Evolutionary conservation across 1,139 yeast genomes (phyloP), one percentile per base, ranked within the genome.

Genomic region (Eremothecium gossypii): DNA sequence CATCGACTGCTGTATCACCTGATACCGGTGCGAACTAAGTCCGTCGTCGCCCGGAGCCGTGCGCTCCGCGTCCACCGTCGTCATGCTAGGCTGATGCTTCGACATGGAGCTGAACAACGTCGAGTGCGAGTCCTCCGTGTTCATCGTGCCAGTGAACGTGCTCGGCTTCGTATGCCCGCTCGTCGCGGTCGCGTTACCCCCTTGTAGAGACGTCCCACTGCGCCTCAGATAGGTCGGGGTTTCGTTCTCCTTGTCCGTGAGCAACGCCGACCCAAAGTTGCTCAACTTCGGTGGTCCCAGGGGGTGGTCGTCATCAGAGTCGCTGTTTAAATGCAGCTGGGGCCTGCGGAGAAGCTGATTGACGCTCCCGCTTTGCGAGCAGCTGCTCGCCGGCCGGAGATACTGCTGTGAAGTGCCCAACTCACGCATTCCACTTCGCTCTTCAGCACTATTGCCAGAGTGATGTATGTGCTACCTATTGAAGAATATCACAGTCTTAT

Each of bases 181-280:
- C 9, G 36, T 40, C 13, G 41, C 27, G 7, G 42, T 45, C 26
- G 33, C 39, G 23, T 37, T 41, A 29, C 20, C 41, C 26, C 30
- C 13, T 20, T 27, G 37, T 27, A 11, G 12, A 13, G 27, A 12
- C 13, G 14, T 11, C 36, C 28, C 28, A 30, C 34, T 29, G 30
- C 39, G 33, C 26, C 29, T 14, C n/a, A 23, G 29, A 8, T 34
- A 34, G 6, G 37, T 34, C 14, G 36, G 37, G 32, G 38, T 43
- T 30, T 42, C 43, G 36, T 46, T 49, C 34, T 46, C 50, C 41
- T 44, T 47, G 29, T 48, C 55, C 12, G 50, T 48, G 8, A 58
- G 42, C 38, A 57, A 42, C 5, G 60, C 62, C 8, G 61, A 56
- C 4, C 60, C 62, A 47, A 55, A 58, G 40, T 56, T 48, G 38